Percentiles rank a stretch among this genome's conserved stretches.
These are phyloP conservation scores for Planoprotostelium fungivorum DNA, from an alignment of 78 protist genomes.

Conservation along the genomic window DNA sequence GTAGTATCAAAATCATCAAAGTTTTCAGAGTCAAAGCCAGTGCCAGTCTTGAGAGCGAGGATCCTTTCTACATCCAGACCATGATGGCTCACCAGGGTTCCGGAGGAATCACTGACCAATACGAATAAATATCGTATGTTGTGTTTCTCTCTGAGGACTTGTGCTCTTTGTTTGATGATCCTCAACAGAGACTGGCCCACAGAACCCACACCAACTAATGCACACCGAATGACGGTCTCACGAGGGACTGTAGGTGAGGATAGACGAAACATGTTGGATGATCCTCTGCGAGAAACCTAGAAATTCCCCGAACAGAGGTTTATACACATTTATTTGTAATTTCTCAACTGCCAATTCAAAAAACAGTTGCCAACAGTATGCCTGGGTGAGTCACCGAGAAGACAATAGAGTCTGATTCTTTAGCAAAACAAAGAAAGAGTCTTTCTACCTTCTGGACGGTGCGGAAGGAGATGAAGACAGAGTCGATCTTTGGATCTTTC, in stretches of 20 bases:
- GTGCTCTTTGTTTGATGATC: not conserved
- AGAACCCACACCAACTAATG: not conserved
- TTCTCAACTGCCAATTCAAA: too few species aligned
- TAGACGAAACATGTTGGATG: constrained; percentile 1
- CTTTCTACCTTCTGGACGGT: too few species aligned
- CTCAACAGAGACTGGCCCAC: not conserved
- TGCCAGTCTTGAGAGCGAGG: not conserved
- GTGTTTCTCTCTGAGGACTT: not conserved
- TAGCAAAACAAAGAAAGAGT: too few species aligned
- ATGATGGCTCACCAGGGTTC: not conserved
- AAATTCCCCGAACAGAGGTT: too few species aligned
- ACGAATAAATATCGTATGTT: not conserved
- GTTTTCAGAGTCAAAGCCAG: not conserved
- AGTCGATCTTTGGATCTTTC: too few species aligned
- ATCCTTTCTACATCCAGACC: not conserved
- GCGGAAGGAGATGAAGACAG: too few species aligned
- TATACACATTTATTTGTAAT: too few species aligned
- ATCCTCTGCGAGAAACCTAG: too few species aligned
- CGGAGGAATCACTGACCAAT: not conserved
- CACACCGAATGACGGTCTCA: not conserved
- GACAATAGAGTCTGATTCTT: too few species aligned
- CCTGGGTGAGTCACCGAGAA: too few species aligned
- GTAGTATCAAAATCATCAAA: not conserved
- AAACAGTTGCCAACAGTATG: too few species aligned
- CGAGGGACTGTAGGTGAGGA: not conserved